Percentiles rank a stretch among this genome's conserved stretches.
Conservation (phyloP, 805 yeast species). For the Wickerhamiella azymoides region DNA sequence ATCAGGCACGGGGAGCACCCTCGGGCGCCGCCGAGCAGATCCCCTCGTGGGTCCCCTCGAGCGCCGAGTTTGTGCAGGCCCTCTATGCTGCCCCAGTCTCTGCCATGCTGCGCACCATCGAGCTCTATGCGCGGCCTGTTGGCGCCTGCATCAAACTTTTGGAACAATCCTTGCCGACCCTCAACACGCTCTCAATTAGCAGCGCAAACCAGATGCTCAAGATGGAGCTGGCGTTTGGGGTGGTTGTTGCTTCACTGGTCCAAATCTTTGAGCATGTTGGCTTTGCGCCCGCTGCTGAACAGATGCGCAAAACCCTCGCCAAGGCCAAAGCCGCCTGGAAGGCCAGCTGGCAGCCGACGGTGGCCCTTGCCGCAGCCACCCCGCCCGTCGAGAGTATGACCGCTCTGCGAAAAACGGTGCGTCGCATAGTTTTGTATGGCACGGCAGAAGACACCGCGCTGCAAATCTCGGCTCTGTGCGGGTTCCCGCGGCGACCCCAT, state of each 20-base stretch:
- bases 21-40: no score
- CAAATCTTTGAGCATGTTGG: not conserved
- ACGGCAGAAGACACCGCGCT: not conserved
- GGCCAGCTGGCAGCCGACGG: not conserved
- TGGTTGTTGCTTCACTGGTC: not conserved
- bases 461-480: not conserved
- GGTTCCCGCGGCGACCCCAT: not conserved
- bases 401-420: not conserved
- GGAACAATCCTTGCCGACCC: not conserved
- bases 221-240: not conserved
- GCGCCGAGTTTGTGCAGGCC: not conserved
- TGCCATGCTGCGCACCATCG: not conserved
- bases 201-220: not conserved
- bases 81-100: not conserved
- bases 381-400: not conserved
- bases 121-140: not conserved
- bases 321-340: not conserved
- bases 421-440: not conserved
- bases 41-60: not conserved
- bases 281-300: not conserved
- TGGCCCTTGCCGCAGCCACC: not conserved
- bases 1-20: no score
- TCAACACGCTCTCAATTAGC: conserved; percentile 2
- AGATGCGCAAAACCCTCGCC: not conserved
- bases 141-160: not conserved